Conservation (phyloP, 345 rosid genomes). For the Aquilaria yunnanensis region DNA sequence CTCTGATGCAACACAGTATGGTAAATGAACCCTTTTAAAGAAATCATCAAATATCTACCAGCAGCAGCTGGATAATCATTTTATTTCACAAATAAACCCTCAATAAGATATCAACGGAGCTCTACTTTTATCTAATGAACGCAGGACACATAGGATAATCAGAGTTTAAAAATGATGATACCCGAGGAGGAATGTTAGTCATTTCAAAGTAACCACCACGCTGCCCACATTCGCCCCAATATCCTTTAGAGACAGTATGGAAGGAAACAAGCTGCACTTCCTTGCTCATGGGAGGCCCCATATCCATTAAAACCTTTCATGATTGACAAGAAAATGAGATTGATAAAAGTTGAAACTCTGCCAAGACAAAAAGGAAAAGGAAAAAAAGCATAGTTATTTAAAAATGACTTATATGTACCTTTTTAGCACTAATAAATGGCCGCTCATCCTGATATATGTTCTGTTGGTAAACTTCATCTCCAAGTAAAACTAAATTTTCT, state of each 20-base stretch:
- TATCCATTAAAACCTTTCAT: constrained; percentile 75
- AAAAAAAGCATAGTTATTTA: constrained; percentile 7
- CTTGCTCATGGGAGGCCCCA: constrained; percentile 81
- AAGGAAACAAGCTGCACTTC: constrained; percentile 93
- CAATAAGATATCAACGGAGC: too few species aligned
- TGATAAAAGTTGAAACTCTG: constrained; percentile 7
- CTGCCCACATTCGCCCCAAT: constrained; percentile 99
- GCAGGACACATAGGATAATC: too few species aligned
- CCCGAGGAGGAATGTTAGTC: constrained; percentile 94
- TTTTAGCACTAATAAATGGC: constrained; percentile 81
- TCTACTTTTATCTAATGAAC: too few species aligned
- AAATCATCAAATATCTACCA: too few species aligned
- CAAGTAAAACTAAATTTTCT: constrained; percentile 79
- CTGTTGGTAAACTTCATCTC: constrained; percentile 99
- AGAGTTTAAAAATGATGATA: constrained; percentile 11
- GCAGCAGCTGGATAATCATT: too few species aligned
- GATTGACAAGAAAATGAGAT: constrained; percentile 10
- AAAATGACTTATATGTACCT: constrained; percentile 34
- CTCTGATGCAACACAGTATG: too few species aligned
- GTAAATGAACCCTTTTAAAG: too few species aligned
- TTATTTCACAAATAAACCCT: too few species aligned
- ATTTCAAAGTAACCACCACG: constrained; percentile 99
- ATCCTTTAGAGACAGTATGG: constrained; percentile 97
- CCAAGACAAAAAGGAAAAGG: constrained; percentile 3
- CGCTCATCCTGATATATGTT: constrained; percentile 95